These are phyloP conservation scores for Pythium sukuiense DNA, from an alignment of 352 stramenopile genomes.

Conservation along the genomic window DNA sequence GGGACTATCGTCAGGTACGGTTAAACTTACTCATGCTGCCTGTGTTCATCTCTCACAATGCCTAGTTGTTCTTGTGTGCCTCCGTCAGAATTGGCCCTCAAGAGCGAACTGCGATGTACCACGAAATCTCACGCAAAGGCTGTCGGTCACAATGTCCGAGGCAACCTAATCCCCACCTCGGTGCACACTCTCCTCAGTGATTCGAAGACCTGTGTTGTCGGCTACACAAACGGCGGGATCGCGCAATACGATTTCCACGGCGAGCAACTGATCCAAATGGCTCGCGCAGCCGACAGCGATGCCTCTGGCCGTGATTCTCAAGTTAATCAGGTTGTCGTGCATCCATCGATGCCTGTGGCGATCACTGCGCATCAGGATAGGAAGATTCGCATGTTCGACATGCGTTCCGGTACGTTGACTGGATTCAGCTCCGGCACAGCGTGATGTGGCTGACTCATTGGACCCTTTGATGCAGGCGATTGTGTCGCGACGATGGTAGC, in stretches of 20 bases:
- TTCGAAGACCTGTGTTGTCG: constrained; percentile 77
- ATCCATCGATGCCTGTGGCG: constrained; percentile 83
- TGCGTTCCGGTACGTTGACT: constrained; percentile 54
- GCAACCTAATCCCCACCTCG: constrained; percentile 67
- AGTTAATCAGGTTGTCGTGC: constrained; percentile 65
- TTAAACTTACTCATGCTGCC: neutral
- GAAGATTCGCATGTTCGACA: constrained; percentile 87
- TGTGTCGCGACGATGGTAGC: constrained; percentile 75
- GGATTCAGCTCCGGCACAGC: too few relatives aligned
- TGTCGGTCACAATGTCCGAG: constrained; percentile 49
- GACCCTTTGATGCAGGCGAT: constrained; percentile 38
- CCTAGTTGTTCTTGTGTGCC: neutral
- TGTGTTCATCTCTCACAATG: neutral
- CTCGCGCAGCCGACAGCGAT: constrained; percentile 68
- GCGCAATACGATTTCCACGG: constrained; percentile 77
- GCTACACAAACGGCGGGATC: constrained; percentile 71
- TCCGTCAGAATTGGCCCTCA: constrained; percentile 62
- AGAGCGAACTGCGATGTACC: constrained; percentile 68
- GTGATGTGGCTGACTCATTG: neutral
- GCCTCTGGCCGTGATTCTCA: constrained; percentile 55
- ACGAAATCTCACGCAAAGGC: constrained; percentile 52
- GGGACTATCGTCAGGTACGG: constrained; percentile 70
- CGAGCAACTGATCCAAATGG: constrained; percentile 77
- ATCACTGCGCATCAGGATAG: constrained; percentile 81
- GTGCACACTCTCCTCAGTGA: constrained; percentile 72